Conservation (phyloP, 495 filamentous ascomycete species). For the Pyrenula aspistea region DNA sequence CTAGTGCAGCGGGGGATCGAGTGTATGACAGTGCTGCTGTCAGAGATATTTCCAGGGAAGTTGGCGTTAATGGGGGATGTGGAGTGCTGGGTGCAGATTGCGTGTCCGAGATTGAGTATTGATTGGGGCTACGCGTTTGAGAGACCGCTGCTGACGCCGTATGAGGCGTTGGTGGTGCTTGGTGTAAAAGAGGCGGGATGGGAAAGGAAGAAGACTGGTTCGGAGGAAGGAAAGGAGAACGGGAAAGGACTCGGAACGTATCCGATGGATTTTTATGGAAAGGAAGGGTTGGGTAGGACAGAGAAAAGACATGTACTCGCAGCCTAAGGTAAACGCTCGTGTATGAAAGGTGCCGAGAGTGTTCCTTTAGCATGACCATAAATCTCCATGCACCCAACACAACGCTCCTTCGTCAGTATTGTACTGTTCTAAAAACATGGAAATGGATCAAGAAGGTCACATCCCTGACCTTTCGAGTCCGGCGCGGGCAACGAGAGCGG, state of each 20-base stretch:
- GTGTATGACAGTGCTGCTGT: slow-evolving; percentile 71
- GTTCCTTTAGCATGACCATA: no score
- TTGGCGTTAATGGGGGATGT: slow-evolving; percentile 84
- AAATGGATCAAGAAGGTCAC: no score
- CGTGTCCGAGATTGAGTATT: slow-evolving; percentile 87
- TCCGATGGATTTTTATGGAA: slow-evolving; percentile 96
- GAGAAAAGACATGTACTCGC: slow-evolving; percentile 29
- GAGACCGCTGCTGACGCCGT: slow-evolving; percentile 78
- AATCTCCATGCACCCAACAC: no score
- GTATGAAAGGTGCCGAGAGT: no score
- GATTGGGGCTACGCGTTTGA: slow-evolving; percentile 98
- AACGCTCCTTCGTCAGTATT: no score
- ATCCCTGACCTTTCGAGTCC: no score
- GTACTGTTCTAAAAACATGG: no score
- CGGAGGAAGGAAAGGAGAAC: not conserved
- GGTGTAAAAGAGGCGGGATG: slow-evolving; percentile 59
- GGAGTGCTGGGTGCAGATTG: slow-evolving; percentile 96
- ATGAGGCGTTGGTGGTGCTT: slow-evolving; percentile 84
- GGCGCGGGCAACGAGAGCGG: no score
- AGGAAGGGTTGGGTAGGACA: slow-evolving; percentile 78
- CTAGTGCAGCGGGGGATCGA: slow-evolving; percentile 56
- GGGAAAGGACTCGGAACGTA: slow-evolving; percentile 46
- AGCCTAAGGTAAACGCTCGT: no score
- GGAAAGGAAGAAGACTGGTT: slow-evolving; percentile 29
- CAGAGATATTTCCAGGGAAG: slow-evolving; percentile 94